Evolutionary conservation across 306 rosid genomes (phyloP).

Genomic region (Vicia sativa): DNA sequence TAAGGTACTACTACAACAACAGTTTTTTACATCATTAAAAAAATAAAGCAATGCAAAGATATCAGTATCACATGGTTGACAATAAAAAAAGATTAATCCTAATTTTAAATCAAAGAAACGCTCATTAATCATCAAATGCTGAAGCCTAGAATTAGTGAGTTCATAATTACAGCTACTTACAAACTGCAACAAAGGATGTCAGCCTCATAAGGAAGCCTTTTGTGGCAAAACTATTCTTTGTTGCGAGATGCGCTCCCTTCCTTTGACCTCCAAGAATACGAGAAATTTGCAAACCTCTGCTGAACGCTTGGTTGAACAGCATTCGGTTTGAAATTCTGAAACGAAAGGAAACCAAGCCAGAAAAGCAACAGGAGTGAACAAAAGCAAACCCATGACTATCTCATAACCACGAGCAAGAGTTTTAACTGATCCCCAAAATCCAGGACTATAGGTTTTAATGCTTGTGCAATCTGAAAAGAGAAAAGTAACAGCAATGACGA

Average conservation of each 20-base stretch:
- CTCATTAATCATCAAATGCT: slow-evolving; percentile 6
- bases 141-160: slow-evolving; percentile 24
- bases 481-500: background rate
- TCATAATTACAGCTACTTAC: slow-evolving; percentile 40
- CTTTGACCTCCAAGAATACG: slow-evolving; percentile 54
- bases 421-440: slow-evolving; percentile 57
- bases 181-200: slow-evolving; percentile 24
- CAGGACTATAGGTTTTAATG: slow-evolving; percentile 46
- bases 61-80: background rate
- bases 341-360: slow-evolving; percentile 62
- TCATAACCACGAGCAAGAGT: slow-evolving; percentile 60
- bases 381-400: slow-evolving; percentile 54
- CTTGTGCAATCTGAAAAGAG: slow-evolving; percentile 45
- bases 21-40: background rate
- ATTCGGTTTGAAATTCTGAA: slow-evolving; percentile 62
- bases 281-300: slow-evolving; percentile 60
- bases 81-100: no score
- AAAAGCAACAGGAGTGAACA: slow-evolving; percentile 55
- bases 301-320: slow-evolving; percentile 59
- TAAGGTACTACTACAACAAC: no score
- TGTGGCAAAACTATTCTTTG: slow-evolving; percentile 40
- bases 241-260: slow-evolving; percentile 48
- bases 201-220: background rate
- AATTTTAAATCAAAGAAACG: no score
- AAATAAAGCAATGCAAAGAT: background rate